Conservation (phyloP, 2,329 filamentous ascomycete genomes). For the Microcera coccophila region DNA sequence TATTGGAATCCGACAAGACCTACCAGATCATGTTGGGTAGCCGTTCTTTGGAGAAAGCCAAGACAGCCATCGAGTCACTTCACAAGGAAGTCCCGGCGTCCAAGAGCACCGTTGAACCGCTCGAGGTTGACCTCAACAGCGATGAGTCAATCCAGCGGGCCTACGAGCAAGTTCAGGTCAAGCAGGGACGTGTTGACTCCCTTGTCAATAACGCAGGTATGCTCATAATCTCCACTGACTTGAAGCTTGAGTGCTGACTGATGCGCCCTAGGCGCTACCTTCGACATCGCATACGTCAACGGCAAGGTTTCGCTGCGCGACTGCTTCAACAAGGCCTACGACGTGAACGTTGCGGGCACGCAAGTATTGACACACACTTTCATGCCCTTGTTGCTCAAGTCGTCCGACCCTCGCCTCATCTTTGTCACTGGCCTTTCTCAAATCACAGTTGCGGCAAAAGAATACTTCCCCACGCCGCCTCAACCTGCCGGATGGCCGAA, state of each 20-base stretch:
- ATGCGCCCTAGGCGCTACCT: slow-evolving; percentile 35
- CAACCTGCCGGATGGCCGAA: slow-evolving; percentile 47
- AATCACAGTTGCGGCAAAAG: slow-evolving; percentile 31
- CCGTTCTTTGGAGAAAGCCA: slow-evolving; percentile 48
- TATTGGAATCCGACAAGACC: slow-evolving; percentile 43
- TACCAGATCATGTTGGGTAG: slow-evolving; percentile 56
- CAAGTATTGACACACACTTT: slow-evolving; percentile 39
- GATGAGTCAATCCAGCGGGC: slow-evolving; percentile 50
- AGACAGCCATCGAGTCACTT: slow-evolving; percentile 42
- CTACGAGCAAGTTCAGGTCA: slow-evolving; percentile 39
- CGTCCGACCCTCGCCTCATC: slow-evolving; percentile 42
- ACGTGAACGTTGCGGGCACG: slow-evolving; percentile 49
- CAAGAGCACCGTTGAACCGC: slow-evolving; percentile 38
- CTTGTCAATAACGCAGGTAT: slow-evolving; percentile 57
- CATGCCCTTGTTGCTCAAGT: slow-evolving; percentile 42
- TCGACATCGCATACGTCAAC: slow-evolving; percentile 34
- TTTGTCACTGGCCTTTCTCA: slow-evolving; percentile 47
- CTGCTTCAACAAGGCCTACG: slow-evolving; percentile 43
- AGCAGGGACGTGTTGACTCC: slow-evolving; percentile 45
- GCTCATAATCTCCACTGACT: slow-evolving; percentile 1
- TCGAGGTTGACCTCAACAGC: slow-evolving; percentile 52
- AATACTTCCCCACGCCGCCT: slow-evolving; percentile 19
- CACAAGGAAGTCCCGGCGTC: slow-evolving; percentile 38
- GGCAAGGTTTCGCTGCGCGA: slow-evolving; percentile 33
- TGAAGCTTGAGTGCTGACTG: not conserved